A percentile compares a stretch with the other conserved stretches of the same genome.
These are phyloP conservation scores for Licmophora abbreviata DNA, from an alignment of 108 stramenopile species.

Conservation along the genomic window DNA sequence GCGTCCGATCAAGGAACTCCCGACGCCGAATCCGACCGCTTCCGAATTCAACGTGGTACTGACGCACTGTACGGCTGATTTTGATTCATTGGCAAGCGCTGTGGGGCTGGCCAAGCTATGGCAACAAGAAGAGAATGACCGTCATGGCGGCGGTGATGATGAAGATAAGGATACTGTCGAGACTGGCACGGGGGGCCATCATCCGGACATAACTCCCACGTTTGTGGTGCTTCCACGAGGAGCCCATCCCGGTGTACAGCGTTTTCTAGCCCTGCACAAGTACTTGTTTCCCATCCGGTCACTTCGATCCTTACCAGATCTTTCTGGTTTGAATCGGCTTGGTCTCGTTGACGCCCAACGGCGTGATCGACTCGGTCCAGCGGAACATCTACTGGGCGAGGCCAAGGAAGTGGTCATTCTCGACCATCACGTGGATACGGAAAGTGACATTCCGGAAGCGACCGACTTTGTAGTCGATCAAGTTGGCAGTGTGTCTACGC, in stretches of 20 bases:
- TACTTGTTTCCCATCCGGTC: constrained; percentile 87
- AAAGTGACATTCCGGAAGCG: constrained; percentile 78
- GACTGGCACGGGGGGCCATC: no score
- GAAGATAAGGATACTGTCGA: constrained; percentile 27
- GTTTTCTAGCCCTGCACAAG: constrained; percentile 85
- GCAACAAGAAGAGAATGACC: constrained; percentile 13
- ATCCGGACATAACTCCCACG: no score
- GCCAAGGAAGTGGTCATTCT: constrained; percentile 82
- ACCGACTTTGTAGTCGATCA: constrained; percentile 77
- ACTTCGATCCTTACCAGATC: constrained; percentile 60
- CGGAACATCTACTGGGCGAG: constrained; percentile 53
- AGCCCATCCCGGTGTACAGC: constrained; percentile 85
- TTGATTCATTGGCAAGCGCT: constrained; percentile 75
- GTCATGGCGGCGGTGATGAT: constrained; percentile 1
- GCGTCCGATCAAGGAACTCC: constrained; percentile 17
- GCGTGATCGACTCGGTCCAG: constrained; percentile 82
- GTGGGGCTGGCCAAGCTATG: constrained; percentile 83
- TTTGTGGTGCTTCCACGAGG: constrained; percentile 92
- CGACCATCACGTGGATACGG: constrained; percentile 88
- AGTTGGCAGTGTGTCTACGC: constrained; percentile 84
- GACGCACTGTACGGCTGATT: constrained; percentile 85
- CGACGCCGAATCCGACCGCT: constrained; percentile 18
- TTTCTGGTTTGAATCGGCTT: constrained; percentile 65
- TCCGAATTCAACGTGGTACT: constrained; percentile 74
- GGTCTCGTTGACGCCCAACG: constrained; percentile 89